Conservation (phyloP, 202 grass and related monocot species). For the Musa balbisiana region DNA sequence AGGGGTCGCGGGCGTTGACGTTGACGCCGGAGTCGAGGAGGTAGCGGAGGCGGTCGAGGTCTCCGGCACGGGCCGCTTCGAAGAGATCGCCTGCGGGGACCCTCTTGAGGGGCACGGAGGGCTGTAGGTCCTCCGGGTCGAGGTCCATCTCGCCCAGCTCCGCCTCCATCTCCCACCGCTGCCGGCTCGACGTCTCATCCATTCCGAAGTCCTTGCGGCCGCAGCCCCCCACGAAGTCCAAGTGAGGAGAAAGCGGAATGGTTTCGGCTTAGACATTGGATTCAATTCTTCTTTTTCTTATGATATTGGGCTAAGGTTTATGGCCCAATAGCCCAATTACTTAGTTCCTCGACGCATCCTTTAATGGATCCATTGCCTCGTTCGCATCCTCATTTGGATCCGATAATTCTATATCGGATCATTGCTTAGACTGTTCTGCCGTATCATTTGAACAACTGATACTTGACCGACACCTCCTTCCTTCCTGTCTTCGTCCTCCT, state of each 20-base stretch:
- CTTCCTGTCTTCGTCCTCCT: neutral
- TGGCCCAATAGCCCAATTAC: neutral
- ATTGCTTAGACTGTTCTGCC: neutral
- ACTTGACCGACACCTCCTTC: neutral
- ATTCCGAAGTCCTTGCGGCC: neutral
- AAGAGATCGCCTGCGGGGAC: conserved; percentile 82
- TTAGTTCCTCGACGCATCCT: too few species aligned
- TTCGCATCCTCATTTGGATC: neutral
- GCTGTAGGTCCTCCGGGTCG: conserved; percentile 65
- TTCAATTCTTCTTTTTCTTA: neutral
- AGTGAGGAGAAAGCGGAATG: neutral
- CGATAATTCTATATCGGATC: neutral
- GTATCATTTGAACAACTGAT: neutral
- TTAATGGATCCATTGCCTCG: neutral
- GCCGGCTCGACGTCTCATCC: conserved; percentile 14
- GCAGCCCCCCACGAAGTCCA: neutral
- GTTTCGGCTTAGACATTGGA: neutral
- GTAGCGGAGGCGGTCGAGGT: conserved; percentile 54
- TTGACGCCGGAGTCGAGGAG: conserved; percentile 73
- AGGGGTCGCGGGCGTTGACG: conserved; percentile 77
- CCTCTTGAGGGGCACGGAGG: conserved; percentile 65
- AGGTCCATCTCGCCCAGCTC: conserved; percentile 49
- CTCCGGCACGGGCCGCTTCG: conserved; percentile 85
- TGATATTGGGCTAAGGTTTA: neutral
- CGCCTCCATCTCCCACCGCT: conserved; percentile 26